phyloP scores from a whole-genome alignment of 139 green algal species.

The Prasinococcaceae sp. region DNA sequence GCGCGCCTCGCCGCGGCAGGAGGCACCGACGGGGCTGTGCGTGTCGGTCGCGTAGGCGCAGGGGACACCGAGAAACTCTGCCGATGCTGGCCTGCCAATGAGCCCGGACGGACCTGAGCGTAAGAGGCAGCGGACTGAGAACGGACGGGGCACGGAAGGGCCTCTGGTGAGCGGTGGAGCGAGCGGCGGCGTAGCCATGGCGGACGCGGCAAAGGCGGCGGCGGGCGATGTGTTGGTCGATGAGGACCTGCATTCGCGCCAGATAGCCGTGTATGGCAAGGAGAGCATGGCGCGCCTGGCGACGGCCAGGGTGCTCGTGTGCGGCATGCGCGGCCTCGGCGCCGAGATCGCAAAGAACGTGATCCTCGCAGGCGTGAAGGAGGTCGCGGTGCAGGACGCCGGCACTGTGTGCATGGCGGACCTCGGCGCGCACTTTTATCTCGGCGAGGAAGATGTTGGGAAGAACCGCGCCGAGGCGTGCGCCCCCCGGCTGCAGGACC shows the following conservation, averaged over 20 bases:
- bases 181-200: no score
- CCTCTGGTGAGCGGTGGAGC: no score
- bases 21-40: no score
- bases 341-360: conserved; percentile 96
- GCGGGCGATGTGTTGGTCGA: conserved; percentile 58
- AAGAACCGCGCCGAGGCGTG: conserved; percentile 78
- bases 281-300: conserved; percentile 85
- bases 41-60: no score
- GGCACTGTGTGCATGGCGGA: conserved; percentile 37
- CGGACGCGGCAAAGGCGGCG: no score
- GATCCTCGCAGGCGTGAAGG: conserved; percentile 85
- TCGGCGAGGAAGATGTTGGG: conserved; percentile 71
- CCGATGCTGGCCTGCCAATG: no score
- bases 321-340: conserved; percentile 68
- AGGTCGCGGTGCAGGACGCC: conserved; percentile 72
- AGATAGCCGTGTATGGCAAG: conserved; percentile 94
- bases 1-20: no score
- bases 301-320: conserved; percentile 63
- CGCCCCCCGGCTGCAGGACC: conserved; percentile 76
- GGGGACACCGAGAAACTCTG: no score
- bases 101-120: no score
- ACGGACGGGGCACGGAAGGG: no score
- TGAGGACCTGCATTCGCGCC: conserved; percentile 89
- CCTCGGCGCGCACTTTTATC: conserved; percentile 87
- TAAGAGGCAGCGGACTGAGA: no score